Conservation (phyloP, 2,329 filamentous ascomycete genomes). For the Samsoniella hepiali region DNA sequence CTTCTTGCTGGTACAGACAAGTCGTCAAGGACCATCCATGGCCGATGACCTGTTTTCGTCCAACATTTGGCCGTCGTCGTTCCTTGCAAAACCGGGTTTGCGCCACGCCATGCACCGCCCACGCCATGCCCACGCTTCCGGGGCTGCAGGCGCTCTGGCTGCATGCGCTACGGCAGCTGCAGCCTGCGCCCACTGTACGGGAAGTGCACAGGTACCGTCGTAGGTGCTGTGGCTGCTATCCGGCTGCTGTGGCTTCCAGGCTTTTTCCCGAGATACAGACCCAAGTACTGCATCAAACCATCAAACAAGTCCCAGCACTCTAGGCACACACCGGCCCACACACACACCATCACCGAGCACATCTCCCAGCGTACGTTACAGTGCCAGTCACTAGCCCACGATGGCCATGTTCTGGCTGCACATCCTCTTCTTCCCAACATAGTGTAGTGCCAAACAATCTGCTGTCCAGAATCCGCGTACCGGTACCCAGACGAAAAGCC, state of each 20-base stretch:
- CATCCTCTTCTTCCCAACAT: background rate
- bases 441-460: background rate
- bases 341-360: too few species aligned
- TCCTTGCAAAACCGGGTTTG: background rate
- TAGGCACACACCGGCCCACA: too few species aligned
- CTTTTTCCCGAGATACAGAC: too few species aligned
- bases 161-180: background rate
- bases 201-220: too few species aligned
- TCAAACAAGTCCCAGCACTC: too few species aligned
- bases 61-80: background rate
- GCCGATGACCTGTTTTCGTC: background rate
- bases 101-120: background rate
- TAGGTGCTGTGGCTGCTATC: too few species aligned
- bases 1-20: too few species aligned
- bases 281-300: too few species aligned
- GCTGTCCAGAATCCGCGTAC: too few species aligned
- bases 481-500: too few species aligned
- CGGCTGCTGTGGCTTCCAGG: too few species aligned
- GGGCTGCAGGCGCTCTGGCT: background rate
- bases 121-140: background rate
- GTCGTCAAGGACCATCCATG: too few species aligned
- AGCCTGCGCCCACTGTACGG: background rate
- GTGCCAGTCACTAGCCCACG: background rate
- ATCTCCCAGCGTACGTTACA: background rate
- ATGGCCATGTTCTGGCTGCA: conserved; percentile 1